Evolutionary conservation across 306 rosid genomes (phyloP).

Genomic region (Cucurbita argyrosperma): DNA sequence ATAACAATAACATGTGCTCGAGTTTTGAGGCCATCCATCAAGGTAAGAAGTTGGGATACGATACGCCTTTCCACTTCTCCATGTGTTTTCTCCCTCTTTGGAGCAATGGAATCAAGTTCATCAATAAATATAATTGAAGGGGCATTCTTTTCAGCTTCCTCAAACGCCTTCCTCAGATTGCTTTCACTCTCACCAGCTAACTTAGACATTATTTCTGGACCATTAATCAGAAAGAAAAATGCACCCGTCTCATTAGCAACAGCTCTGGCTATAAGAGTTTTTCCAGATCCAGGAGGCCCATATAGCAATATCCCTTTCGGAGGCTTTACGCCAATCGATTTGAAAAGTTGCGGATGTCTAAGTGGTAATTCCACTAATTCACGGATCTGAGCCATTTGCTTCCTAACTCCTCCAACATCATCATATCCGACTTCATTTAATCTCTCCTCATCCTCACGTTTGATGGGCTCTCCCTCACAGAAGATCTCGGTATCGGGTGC

Average conservation of each 20-base stretch:
- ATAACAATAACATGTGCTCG: slow-evolving; percentile 46
- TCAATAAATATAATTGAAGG: slow-evolving; percentile 63
- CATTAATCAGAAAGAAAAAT: slow-evolving; percentile 56
- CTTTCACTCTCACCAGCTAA: slow-evolving; percentile 67
- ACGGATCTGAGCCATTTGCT: slow-evolving; percentile 73
- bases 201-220: slow-evolving; percentile 67
- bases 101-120: slow-evolving; percentile 61
- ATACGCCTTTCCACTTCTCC: slow-evolving; percentile 67
- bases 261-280: slow-evolving; percentile 52
- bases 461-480: slow-evolving; percentile 55
- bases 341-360: slow-evolving; percentile 62
- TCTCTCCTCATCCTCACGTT: slow-evolving; percentile 54
- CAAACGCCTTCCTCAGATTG: slow-evolving; percentile 59
- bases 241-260: slow-evolving; percentile 69
- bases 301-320: slow-evolving; percentile 61
- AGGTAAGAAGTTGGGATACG: slow-evolving; percentile 56
- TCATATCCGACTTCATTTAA: slow-evolving; percentile 50
- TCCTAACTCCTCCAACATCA: slow-evolving; percentile 70
- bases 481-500: slow-evolving; percentile 56
- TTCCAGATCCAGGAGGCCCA: slow-evolving; percentile 70
- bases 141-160: slow-evolving; percentile 62
- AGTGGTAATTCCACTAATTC: slow-evolving; percentile 64
- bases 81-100: slow-evolving; percentile 58
- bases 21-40: slow-evolving; percentile 63
- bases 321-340: slow-evolving; percentile 58